phyloP scores from a whole-genome alignment of 2,329 filamentous ascomycete genomes.

The Mollisia scopiformis region DNA sequence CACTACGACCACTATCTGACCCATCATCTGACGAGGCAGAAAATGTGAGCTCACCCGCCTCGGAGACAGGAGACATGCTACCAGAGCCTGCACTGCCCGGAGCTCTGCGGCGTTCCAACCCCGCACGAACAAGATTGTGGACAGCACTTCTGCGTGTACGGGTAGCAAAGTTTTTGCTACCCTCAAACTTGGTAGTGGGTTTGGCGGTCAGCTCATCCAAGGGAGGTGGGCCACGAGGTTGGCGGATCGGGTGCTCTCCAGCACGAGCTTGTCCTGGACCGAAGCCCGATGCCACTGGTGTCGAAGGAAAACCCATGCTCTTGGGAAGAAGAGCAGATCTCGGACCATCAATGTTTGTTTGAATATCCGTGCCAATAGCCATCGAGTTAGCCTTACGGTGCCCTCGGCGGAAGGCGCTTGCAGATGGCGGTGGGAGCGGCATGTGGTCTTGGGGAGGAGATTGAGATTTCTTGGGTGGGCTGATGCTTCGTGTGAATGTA shows the following conservation, averaged over 20 bases:
- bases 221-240: slow-evolving; percentile 88
- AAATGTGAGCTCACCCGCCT: slow-evolving; percentile 69
- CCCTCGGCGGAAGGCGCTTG: slow-evolving; percentile 88
- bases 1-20: slow-evolving; percentile 69
- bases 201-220: slow-evolving; percentile 89
- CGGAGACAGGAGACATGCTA: slow-evolving; percentile 88
- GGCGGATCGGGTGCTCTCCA: slow-evolving; percentile 90
- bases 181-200: slow-evolving; percentile 90
- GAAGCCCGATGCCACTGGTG: slow-evolving; percentile 79
- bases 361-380: slow-evolving; percentile 43
- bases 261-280: slow-evolving; percentile 91
- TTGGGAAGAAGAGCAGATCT: slow-evolving; percentile 71
- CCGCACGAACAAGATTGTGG: slow-evolving; percentile 87
- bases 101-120: slow-evolving; percentile 77
- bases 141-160: slow-evolving; percentile 91
- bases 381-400: slow-evolving; percentile 86
- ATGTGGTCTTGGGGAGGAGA: slow-evolving; percentile 70
- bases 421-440: slow-evolving; percentile 84
- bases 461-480: slow-evolving; percentile 67
- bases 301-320: slow-evolving; percentile 77
- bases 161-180: slow-evolving; percentile 95
- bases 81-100: slow-evolving; percentile 71
- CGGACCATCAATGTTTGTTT: slow-evolving; percentile 39
- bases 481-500: slow-evolving; percentile 62
- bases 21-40: slow-evolving; percentile 74